Evolutionary conservation across 2,329 filamentous ascomycete species (phyloP), one percentile per base, ranked within the genome.

Genomic region (Orbilia oligospora): DNA sequence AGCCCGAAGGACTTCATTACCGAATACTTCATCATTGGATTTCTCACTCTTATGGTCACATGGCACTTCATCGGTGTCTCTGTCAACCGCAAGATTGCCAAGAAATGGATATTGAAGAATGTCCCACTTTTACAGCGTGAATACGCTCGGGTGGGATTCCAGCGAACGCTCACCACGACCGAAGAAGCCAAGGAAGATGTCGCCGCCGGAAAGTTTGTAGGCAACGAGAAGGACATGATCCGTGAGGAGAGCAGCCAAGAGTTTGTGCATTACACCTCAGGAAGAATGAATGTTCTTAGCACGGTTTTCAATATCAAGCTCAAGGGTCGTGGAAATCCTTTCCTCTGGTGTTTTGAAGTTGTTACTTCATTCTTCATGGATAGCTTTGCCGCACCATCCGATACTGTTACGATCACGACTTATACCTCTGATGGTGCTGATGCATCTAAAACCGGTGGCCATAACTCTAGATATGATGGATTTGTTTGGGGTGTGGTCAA

Each of bases 401-500:
- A 99, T 85, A 87, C 88, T 33, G 85, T 93, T 79, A 93, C 97
- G 84, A 91, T 93, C 63, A 89, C 90, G 36, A 87, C 93, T 44
- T 97, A 97, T 84, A 89, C 93, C 48, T 98, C 98, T 83, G 96
- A 99, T 83, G 96, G 96, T 82, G 93, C 92, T 85, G 96, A 99
- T 87, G 88, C 18, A 82, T 82, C 86, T 85, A 91, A 90, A 88
- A 90, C 90, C 86, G 85, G 86, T 73, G 84, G 85, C 82, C 81
- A 86, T 83, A 90, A 88, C 84, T 91, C 89, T 75, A 86, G 86
- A 46, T 98, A 91, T 83, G 96, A 98, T 84, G 91, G 91, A 53
- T 99, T 98, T 83, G 95, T 99, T 80, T 98, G 92, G 89, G 95
- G 94, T 63, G 85, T 99, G 81, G 94, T 98, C 80, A 93, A 98